Base-by-base conservation (phyloP, 179 eudicot species). In the Silene vulgaris region DNA sequence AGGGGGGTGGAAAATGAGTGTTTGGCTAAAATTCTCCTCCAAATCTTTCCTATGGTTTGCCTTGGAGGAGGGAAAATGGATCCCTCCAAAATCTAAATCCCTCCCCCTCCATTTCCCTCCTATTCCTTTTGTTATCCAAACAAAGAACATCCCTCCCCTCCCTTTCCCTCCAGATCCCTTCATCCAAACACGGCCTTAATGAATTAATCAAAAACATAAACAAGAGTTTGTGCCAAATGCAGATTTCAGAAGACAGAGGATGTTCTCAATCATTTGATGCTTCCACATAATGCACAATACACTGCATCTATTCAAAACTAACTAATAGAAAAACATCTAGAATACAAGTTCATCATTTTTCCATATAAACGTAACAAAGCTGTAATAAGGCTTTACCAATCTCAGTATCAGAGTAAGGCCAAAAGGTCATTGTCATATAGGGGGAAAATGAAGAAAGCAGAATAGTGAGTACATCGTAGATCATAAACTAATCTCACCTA, bases 401-500 rank as follows among this genome's bases (percentile, higher is more conserved):
- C 52, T 43, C 59, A 28, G 12, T 30, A 71, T 50, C 43, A 70
- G 19, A 70, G 26, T 6, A 23, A 71, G 62, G 23, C 40, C 61
- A 4, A 28, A 71, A 71, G n/a, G 13, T 9, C 62, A 71, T 20
- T 21, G 71, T 17, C 52, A 8, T 14, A 43, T 17, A 20, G 7
- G 26, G 30, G 23, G 4, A 20, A 17, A 0, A 60, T 3, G 21
- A 21, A 29, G 59, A 72, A 62, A 50, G 62, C 60, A 29, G 16
- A 23, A 29, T 23, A 14, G 52, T 2, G 62, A 62, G 48, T 35
- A 52, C 5, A 37, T 63, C 14, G 62, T 1, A 11, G 7, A 56
- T 69, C 26, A 37, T 26, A 23, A 70, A 69, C 74, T 40, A 72
- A 37, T 20, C 56, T 56, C 60, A 11, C 50, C 76, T 29, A 66